phyloP scores from a whole-genome alignment of 2,329 filamentous ascomycete species.

The Penicillium digitatum region DNA sequence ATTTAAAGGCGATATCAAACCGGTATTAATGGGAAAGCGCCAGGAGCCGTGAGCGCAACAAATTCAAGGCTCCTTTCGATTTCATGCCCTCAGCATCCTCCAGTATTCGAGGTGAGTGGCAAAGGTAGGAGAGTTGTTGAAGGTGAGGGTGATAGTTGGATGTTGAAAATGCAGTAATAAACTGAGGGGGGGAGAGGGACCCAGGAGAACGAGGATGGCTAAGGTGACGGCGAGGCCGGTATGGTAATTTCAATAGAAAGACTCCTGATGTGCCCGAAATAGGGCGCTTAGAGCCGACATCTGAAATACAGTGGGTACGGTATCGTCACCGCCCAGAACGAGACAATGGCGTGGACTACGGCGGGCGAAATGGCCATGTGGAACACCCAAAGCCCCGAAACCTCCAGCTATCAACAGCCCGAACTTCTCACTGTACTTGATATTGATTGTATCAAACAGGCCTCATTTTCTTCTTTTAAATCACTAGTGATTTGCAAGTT shows the following conservation, averaged over 20 bases:
- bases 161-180: conserved; percentile 25
- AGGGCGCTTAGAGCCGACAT: background rate
- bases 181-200: conserved; percentile 13
- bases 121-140: conserved; percentile 8
- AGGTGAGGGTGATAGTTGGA: conserved; percentile 14
- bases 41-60: conserved; percentile 42
- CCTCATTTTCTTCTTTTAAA: conserved; percentile 1
- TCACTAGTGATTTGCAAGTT: background rate
- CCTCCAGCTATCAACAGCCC: conserved; percentile 3
- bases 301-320: conserved; percentile 10
- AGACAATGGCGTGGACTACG: conserved; percentile 17
- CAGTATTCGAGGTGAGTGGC: conserved; percentile 8
- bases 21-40: conserved; percentile 30
- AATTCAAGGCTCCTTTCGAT: conserved; percentile 37
- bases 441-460: conserved; percentile 6
- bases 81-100: conserved; percentile 42
- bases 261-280: background rate
- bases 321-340: conserved; percentile 18
- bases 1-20: conserved; percentile 20
- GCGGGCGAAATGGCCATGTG: conserved; percentile 23
- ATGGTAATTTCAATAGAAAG: conserved; percentile 19
- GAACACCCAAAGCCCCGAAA: conserved; percentile 17
- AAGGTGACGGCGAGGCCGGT: conserved; percentile 21
- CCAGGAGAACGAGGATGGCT: conserved; percentile 21
- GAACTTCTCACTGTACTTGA: conserved; percentile 4